Percentiles rank a stretch among this genome's conserved stretches.
phyloP scores from a whole-genome alignment of 2,329 filamentous ascomycete genomes.

The Pestalotiopsis sp. region DNA sequence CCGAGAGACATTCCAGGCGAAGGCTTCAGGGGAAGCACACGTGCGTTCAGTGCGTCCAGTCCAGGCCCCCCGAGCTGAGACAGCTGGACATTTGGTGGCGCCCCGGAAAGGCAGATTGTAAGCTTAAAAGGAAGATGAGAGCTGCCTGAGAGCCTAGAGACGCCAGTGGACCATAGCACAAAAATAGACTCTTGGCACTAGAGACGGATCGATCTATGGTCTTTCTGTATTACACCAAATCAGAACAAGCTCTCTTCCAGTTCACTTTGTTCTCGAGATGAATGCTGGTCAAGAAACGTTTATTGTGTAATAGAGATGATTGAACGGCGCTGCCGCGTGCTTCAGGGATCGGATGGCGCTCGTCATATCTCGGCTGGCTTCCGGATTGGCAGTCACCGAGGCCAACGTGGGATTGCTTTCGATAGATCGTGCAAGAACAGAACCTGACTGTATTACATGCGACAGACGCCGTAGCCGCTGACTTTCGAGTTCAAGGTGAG shows the following conservation, averaged over 20 bases:
- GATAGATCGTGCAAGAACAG: not conserved
- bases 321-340: not conserved
- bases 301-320: not conserved
- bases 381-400: not conserved
- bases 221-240: not conserved
- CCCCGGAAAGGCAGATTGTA: not conserved
- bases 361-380: not conserved
- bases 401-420: not conserved
- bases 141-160: not conserved
- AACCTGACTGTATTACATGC: not conserved
- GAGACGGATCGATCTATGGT: not conserved
- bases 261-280: too few relatives aligned
- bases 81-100: conserved; percentile 3
- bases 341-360: not conserved
- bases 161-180: not conserved
- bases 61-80: not conserved
- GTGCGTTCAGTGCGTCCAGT: not conserved
- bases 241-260: not conserved
- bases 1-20: not conserved
- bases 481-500: too few relatives aligned
- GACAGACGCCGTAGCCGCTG: too few relatives aligned
- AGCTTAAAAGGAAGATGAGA: not conserved
- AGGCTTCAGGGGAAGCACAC: not conserved
- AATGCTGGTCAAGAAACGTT: not conserved
- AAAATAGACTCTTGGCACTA: conserved; percentile 2